A percentile compares a stretch with the other conserved stretches of the same genome.
These are phyloP conservation scores for Termitomyces heimii DNA, from an alignment of 768 basidiomycete species.

Conservation along the genomic window DNA sequence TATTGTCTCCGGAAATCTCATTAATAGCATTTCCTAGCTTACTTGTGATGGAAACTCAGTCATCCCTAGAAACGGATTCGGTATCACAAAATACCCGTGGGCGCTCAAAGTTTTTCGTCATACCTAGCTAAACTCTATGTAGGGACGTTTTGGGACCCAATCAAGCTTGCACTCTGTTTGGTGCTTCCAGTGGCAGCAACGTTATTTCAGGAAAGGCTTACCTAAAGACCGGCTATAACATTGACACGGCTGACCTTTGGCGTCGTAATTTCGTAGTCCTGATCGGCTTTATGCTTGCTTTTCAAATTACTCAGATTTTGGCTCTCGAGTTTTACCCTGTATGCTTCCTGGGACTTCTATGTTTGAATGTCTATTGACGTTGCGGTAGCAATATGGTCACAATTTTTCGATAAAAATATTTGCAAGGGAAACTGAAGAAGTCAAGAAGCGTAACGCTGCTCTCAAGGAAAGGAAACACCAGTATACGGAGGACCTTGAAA, in stretches of 20 bases:
- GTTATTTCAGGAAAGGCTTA: constrained; percentile 57
- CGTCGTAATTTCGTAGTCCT: constrained; percentile 65
- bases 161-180: constrained; percentile 75
- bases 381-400: constrained; percentile 42
- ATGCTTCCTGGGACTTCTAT: constrained; percentile 11
- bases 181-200: constrained; percentile 51
- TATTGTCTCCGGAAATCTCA: neutral
- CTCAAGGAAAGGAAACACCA: constrained; percentile 49
- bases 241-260: constrained; percentile 53
- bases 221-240: constrained; percentile 46
- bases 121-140: constrained; percentile 7
- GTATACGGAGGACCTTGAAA: constrained; percentile 24
- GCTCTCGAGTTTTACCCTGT: constrained; percentile 64
- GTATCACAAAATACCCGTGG: constrained; percentile 56
- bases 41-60: constrained; percentile 61
- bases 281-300: constrained; percentile 63
- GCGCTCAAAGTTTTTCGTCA: constrained; percentile 18
- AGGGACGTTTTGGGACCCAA: constrained; percentile 53
- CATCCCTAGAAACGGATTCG: constrained; percentile 58
- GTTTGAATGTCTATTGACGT: constrained; percentile 1
- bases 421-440: constrained; percentile 51
- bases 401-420: constrained; percentile 48
- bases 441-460: constrained; percentile 46
- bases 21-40: constrained; percentile 28
- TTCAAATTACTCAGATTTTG: constrained; percentile 63